Evolutionary conservation across 2,329 filamentous ascomycete genomes (phyloP), one percentile per base, ranked within the genome.

Genomic region (Penicillium sp.): DNA sequence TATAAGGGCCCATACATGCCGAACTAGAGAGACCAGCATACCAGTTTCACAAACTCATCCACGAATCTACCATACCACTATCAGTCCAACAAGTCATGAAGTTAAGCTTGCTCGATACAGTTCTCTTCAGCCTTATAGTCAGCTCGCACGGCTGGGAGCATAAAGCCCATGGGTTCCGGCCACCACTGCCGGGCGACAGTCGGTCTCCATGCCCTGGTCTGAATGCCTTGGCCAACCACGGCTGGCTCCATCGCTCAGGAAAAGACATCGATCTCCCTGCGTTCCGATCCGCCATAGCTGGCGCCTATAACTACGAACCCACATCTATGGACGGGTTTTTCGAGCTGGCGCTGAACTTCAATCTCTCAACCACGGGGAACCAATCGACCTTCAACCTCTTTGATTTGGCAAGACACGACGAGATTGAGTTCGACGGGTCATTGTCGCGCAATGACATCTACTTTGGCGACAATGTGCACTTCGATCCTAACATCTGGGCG

Each of bases 131-230:
- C 41, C 33, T 53, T 23, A n/a, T 27, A 16, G 8, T n/a, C 16
- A 11, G 29, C 41, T 38, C 41, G 3, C 21, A 45, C 10, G 21
- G 21, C 50, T 45, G 50, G 40, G 50, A 46, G 21, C 40, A 31
- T 23, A 9, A 21, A 53, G 23, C 11, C 31, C 50, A 53, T 39
- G 50, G 46, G 7, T 53, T 34, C 31, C 40, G 33, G 15, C 25
- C 50, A 52, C 31, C 40, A 15, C 31, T 45, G 7, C 40, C 21
- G 38, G 25, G 27, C 4, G 50, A 44, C 29, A 44, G 50, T 21
- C 50, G 50, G 15, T 53, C 50, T 5, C 50, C 50, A 29, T 53
- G 50, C 31, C 50, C 50, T 15, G 41, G 50, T n/a, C 50, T 53
- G 1, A 53, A 53, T 15, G 50, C 50, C 11, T 16, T 53, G n/a